Percentiles rank a stretch among this genome's conserved stretches.
These are phyloP conservation scores for Chalciporus chontae DNA, from an alignment of 768 basidiomycete genomes.

Conservation along the genomic window DNA sequence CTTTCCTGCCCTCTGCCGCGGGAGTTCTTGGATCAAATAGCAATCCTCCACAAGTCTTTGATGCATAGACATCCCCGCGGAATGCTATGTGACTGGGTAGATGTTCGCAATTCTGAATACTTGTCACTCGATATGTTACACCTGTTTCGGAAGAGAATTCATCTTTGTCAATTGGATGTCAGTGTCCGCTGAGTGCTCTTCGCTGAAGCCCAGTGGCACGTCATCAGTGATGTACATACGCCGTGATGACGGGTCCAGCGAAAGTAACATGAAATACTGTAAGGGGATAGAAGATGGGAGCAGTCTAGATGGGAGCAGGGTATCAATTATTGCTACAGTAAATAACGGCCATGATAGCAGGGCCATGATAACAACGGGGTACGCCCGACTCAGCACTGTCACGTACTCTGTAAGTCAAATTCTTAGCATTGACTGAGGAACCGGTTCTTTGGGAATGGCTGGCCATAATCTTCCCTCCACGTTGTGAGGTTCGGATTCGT, in stretches of 20 bases:
- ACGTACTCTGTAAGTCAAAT: background rate
- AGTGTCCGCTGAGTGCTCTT: background rate
- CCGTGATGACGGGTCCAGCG: background rate
- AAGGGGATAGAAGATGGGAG: background rate
- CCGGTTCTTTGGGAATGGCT: constrained; percentile 49
- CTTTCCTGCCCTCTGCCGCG: constrained; percentile 14
- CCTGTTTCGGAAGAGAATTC: background rate
- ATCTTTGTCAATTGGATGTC: background rate
- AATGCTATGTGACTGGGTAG: background rate
- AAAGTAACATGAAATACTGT: background rate
- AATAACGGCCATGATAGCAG: background rate
- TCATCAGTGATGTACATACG: background rate
- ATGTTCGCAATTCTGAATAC: background rate
- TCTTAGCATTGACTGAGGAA: constrained; percentile 41
- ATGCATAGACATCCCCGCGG: background rate
- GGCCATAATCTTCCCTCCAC: constrained; percentile 42
- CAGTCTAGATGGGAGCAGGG: background rate
- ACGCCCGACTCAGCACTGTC: background rate
- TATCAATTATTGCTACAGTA: constrained; percentile 1
- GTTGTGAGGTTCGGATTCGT: constrained; percentile 51
- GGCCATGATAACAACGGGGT: background rate
- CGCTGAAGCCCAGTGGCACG: background rate
- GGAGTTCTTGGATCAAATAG: constrained; percentile 6
- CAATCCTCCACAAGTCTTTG: constrained; percentile 3
- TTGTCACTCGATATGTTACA: background rate